phyloP scores from a whole-genome alignment of 345 rosid species.

The Eucalyptus tenuipes region DNA sequence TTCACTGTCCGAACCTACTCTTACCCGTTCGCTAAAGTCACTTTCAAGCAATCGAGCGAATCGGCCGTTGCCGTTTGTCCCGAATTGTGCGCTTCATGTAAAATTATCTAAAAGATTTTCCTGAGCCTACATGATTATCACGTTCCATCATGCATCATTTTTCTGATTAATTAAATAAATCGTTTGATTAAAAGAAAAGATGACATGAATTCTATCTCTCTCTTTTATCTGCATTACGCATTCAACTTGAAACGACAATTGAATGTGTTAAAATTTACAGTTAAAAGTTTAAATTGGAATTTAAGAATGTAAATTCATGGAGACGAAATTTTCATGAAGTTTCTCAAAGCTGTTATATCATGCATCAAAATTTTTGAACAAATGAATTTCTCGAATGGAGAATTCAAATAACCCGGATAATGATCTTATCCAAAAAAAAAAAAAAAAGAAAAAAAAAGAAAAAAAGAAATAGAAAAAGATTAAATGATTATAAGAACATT shows the following conservation, averaged over 20 bases:
- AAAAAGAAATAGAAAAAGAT: neutral
- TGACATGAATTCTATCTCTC: neutral
- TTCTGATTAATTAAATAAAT: neutral
- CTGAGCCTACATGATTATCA: neutral
- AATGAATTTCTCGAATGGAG: neutral
- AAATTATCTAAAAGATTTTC: neutral
- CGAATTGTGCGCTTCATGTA: neutral
- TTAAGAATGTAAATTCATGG: neutral
- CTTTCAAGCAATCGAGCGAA: neutral
- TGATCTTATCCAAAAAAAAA: neutral
- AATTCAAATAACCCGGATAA: neutral
- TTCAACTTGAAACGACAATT: neutral
- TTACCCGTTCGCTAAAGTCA: neutral
- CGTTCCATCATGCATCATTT: neutral
- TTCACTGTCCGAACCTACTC: neutral
- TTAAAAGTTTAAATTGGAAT: neutral
- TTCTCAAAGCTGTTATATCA: neutral
- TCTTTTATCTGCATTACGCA: neutral
- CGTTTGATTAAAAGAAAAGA: neutral
- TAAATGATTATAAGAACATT: neutral
- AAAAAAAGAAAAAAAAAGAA: neutral
- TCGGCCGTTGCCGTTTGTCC: neutral
- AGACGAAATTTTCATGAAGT: neutral
- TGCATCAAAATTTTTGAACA: neutral
- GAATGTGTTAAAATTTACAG: neutral